A percentile compares a stretch with the other conserved stretches of the same genome.
Evolutionary conservation across 2,329 filamentous ascomycete genomes (phyloP).

Genomic region (Diaporthe vaccinii): DNA sequence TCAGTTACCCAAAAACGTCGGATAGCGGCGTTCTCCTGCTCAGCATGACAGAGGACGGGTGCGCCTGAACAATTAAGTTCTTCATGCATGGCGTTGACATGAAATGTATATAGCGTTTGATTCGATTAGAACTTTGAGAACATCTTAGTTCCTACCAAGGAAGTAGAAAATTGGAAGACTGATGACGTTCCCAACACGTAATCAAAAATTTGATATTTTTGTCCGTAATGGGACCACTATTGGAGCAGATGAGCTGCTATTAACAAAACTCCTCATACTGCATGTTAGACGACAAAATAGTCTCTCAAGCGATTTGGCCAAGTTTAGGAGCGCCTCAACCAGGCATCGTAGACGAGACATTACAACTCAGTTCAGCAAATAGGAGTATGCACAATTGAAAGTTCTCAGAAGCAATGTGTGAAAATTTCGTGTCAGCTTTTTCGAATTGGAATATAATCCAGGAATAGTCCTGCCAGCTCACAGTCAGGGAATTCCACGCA

Average conservation of each 20-base stretch:
- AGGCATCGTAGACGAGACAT: background rate
- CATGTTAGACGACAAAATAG: background rate
- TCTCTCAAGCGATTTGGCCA: background rate
- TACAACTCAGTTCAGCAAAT: background rate
- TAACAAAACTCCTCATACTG: background rate
- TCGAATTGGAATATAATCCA: background rate
- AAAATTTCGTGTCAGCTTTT: background rate
- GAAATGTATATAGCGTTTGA: too few relatives aligned
- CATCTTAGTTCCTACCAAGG: background rate
- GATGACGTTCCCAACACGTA: too few relatives aligned
- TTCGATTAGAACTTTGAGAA: background rate
- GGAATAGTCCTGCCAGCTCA: too few relatives aligned
- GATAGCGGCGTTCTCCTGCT: background rate
- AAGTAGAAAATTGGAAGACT: background rate
- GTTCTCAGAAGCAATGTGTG: background rate
- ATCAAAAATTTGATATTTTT: background rate
- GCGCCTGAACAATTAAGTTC: background rate
- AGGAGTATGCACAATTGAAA: too few relatives aligned
- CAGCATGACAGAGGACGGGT: background rate
- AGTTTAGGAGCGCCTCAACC: background rate
- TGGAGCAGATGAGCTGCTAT: background rate
- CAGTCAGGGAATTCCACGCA: background rate
- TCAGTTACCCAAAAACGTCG: background rate
- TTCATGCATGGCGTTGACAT: background rate
- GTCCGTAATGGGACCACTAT: background rate